Evolutionary conservation across 768 basidiomycete genomes (phyloP).

Genomic region (Boletus tylopilopsis): DNA sequence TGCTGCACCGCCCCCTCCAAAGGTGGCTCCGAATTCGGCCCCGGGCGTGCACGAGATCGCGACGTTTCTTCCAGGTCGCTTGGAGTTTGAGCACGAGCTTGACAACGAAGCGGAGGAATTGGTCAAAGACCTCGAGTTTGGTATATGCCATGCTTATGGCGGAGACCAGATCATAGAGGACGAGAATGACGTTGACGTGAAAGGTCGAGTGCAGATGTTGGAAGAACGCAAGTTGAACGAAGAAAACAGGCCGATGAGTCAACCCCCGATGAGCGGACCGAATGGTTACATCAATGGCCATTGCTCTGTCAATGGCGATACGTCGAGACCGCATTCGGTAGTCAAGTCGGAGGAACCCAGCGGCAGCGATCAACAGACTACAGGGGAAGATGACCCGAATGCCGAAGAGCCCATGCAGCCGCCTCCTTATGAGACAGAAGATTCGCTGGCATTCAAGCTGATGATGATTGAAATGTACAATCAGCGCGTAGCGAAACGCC

Average conservation of each 20-base stretch:
- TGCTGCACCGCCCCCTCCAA: constrained; percentile 52
- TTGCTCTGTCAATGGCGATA: constrained; percentile 35
- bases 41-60: constrained; percentile 92
- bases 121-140: constrained; percentile 95
- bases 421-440: constrained; percentile 76
- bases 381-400: constrained; percentile 55
- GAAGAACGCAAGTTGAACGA: constrained; percentile 35
- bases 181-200: constrained; percentile 71
- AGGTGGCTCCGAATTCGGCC: constrained; percentile 79
- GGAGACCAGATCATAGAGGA: constrained; percentile 81
- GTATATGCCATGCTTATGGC: constrained; percentile 78
- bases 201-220: constrained; percentile 40
- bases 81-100: constrained; percentile 96
- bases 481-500: constrained; percentile 80
- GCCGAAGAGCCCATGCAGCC: constrained; percentile 66
- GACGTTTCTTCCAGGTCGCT: constrained; percentile 91
- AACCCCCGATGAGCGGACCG: constrained; percentile 20
- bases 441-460: constrained; percentile 85
- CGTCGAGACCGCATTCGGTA: constrained; percentile 23
- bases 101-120: constrained; percentile 97
- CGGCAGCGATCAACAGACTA: constrained; percentile 29
- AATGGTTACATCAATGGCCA: constrained; percentile 34
- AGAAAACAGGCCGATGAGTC: constrained; percentile 19
- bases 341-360: constrained; percentile 45
- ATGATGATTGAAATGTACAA: constrained; percentile 88